phyloP scores from a whole-genome alignment of 1,284 basidiomycete genomes.

The Cryptococcus sp. region DNA sequence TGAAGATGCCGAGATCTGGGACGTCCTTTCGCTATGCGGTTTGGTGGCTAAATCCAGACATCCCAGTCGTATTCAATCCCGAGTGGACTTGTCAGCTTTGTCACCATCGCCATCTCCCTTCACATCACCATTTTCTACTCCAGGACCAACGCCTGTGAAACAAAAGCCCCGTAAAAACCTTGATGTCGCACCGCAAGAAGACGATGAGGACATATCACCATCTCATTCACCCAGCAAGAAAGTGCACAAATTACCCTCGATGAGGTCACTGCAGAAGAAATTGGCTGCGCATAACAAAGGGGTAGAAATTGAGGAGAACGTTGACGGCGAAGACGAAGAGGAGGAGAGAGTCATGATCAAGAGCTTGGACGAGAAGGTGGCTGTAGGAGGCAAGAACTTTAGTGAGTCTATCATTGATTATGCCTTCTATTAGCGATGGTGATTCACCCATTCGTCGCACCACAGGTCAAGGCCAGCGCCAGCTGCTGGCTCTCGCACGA shows the following conservation, averaged over 20 bases:
- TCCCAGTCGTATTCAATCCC: conserved; percentile 25
- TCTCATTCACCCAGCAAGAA: not conserved
- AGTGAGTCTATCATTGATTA: conserved; percentile 23
- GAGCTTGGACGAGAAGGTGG: conserved; percentile 56
- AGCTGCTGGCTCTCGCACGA: conserved; percentile 59
- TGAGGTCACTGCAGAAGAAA: conserved; percentile 14
- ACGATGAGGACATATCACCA: not conserved
- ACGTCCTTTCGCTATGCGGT: conserved; percentile 56
- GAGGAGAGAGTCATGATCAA: conserved; percentile 55
- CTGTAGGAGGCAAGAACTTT: conserved; percentile 55
- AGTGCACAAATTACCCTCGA: not conserved
- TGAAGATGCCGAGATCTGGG: conserved; percentile 58
- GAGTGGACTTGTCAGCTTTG: conserved; percentile 5
- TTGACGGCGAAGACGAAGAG: conserved; percentile 17
- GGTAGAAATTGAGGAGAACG: conserved; percentile 5
- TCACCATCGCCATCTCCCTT: not conserved
- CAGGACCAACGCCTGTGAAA: not conserved
- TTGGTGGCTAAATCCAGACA: conserved; percentile 39
- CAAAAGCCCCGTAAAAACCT: not conserved
- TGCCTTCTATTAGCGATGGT: not conserved
- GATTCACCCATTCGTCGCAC: not conserved
- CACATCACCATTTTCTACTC: too few species aligned
- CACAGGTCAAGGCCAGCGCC: conserved; percentile 59
- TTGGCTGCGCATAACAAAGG: conserved; percentile 16
- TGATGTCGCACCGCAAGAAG: not conserved